A percentile compares a stretch with the other conserved stretches of the same genome.
phyloP scores from a whole-genome alignment of 805 yeast species.

The Wickerhamomyces chambardii region DNA sequence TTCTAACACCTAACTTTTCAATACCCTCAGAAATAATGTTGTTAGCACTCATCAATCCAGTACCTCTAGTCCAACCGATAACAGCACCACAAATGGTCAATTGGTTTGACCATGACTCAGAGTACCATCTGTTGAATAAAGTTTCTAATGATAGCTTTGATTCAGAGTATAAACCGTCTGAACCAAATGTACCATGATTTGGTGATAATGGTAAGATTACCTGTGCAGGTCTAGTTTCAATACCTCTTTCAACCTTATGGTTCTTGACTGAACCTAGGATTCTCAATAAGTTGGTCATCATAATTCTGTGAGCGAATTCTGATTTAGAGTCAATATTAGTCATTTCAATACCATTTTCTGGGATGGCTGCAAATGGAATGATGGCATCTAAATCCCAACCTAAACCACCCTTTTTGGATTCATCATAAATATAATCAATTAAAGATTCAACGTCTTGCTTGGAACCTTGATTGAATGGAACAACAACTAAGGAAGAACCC shows the following conservation, averaged over 20 bases:
- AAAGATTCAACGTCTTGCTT: conserved; percentile 87
- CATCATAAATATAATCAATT: conserved; percentile 77
- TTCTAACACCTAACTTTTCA: conserved; percentile 92
- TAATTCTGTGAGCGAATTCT: conserved; percentile 96
- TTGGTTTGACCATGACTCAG: conserved; percentile 94
- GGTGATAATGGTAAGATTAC: conserved; percentile 95
- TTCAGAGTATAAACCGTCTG: conserved; percentile 97
- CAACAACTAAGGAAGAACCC: conserved; percentile 89
- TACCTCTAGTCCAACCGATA: conserved; percentile 99
- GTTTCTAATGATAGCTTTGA: conserved; percentile 94
- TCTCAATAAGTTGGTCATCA: conserved; percentile 93
- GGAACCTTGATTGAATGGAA: conserved; percentile 98
- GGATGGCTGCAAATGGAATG: conserved; percentile 98
- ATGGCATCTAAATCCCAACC: conserved; percentile 97
- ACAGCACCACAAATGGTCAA: conserved; percentile 97
- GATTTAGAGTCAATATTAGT: conserved; percentile 91
- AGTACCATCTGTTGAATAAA: conserved; percentile 96
- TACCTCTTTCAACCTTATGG: conserved; percentile 65
- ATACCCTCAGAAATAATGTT: conserved; percentile 97
- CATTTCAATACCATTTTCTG: conserved; percentile 96
- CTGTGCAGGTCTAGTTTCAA: conserved; percentile 97
- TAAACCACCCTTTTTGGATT: conserved; percentile 77
- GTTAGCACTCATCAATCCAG: conserved; percentile 97
- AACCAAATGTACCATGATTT: conserved; percentile 98
- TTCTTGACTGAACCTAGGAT: conserved; percentile 85